Evolutionary conservation across 208 protist species (phyloP), one percentile per base, ranked within the genome.

Genomic region (Crithidia fasciculata): DNA sequence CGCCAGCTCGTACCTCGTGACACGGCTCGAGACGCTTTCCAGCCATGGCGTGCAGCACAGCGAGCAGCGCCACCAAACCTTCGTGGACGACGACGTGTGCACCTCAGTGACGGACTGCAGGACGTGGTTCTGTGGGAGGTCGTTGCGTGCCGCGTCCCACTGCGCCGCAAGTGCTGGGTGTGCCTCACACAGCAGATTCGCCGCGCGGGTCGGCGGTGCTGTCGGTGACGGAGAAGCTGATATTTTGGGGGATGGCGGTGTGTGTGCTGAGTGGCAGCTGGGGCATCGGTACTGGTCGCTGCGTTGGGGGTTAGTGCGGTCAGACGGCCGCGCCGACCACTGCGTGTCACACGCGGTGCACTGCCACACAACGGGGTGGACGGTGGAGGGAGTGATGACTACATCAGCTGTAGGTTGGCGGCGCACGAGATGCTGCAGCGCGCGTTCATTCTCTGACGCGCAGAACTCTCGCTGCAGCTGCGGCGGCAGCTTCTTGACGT

Each of bases 31-130:
- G 16, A 92, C 81, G 1, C 81, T 59, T 75, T 95, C 87, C n/a
- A 69, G 61, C 87, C 90, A 95, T n/a, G 86, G 19, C 6, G 63
- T 69, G 8, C 47, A 19, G 69, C 90, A 95, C 10, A 89, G 78
- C 12, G 87, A 69, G 41, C 90, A 95, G 9, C 37, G 59, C 85
- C 87, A 95, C 87, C 90, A 95, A 49, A 85, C 85, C 18, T 72
- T 54, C 39, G 73, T 50, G 8, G 75, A 53, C 0, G 83, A 88
- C 7, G 80, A 77, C n/a, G 84, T 71, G 37, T 68, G 79, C 10
- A 91, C 82, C 55, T 83, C 74, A 8, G 67, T 79, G 3, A 88
- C 74, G n/a, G 68, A 69, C 15, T 84, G 79, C 13, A 82, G 55
- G 5, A 92, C 90, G 16, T 65, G 69, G 68, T 88, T 92, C 18